Percentiles rank a stretch among this genome's conserved stretches.
phyloP scores from a whole-genome alignment of 257 asterid species.

The Linaria vulgaris region DNA sequence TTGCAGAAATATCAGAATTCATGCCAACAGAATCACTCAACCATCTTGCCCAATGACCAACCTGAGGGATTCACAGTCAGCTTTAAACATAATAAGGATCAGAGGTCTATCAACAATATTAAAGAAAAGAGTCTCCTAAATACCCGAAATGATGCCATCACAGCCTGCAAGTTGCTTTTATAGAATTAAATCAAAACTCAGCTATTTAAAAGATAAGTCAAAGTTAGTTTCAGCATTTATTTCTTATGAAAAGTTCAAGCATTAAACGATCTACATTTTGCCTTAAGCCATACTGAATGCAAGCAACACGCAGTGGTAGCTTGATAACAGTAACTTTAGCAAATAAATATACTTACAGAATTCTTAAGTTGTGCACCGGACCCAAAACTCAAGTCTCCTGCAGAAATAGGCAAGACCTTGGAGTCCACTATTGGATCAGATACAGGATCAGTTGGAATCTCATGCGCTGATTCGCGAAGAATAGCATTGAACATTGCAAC shows the following conservation, averaged over 20 bases:
- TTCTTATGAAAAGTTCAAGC: background rate
- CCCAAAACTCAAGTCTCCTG: conserved; percentile 96
- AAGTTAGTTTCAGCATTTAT: background rate
- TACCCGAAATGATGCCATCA: background rate
- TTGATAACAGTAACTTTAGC: background rate
- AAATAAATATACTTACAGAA: conserved; percentile 50
- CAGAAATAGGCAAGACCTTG: conserved; percentile 93
- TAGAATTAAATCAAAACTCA: background rate
- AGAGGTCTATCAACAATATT: background rate
- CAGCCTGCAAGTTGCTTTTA: background rate
- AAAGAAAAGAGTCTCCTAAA: background rate
- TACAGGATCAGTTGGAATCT: conserved; percentile 98
- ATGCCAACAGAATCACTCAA: conserved; percentile 57
- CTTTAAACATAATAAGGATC: conserved; percentile 10
- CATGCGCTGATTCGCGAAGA: conserved; percentile 92
- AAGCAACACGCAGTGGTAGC: background rate
- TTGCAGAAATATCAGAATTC: conserved; percentile 34
- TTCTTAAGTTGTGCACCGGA: conserved; percentile 96
- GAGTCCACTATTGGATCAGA: conserved; percentile 97
- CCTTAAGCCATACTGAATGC: conserved; percentile 1
- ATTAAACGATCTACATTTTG: background rate
- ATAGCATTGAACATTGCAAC: conserved; percentile 97
- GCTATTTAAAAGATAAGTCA: background rate
- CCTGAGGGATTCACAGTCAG: too few relatives aligned
- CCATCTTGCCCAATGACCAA: conserved; percentile 93